Percentiles rank a stretch among this genome's conserved stretches.
Evolutionary conservation across 345 rosid species (phyloP).

Genomic region (Eucalyptus polybractea): DNA sequence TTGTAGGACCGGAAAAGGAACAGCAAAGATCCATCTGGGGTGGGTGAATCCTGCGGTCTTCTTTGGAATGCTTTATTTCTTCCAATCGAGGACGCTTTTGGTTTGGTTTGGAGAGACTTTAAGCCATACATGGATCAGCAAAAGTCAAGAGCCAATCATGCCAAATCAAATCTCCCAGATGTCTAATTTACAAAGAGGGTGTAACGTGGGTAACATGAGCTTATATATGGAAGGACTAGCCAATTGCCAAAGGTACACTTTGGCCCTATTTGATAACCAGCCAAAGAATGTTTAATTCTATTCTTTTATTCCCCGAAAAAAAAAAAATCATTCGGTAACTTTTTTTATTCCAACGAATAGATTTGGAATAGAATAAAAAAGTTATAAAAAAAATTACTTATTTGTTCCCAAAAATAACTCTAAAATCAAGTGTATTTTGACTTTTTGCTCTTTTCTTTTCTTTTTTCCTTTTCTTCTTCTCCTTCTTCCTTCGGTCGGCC

Average conservation of each 20-base stretch:
- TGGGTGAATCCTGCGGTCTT: background rate
- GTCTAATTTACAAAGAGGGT: background rate
- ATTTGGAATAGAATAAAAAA: no score
- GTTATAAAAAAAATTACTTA: no score
- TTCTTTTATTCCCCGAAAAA: rapidly evolving
- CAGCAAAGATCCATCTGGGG: background rate
- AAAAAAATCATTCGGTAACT: no score
- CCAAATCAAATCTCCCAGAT: background rate
- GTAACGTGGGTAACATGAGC: background rate
- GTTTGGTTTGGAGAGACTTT: background rate
- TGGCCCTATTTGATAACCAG: no score
- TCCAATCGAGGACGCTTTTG: background rate
- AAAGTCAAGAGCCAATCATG: background rate
- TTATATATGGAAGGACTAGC: no score
- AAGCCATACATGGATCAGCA: background rate
- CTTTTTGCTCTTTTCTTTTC: no score
- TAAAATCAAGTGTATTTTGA: rapidly evolving
- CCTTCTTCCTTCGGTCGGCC: no score
- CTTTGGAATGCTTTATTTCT: background rate
- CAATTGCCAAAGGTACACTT: no score
- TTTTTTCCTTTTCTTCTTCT: no score
- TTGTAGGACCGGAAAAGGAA: background rate
- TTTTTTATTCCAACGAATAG: no score
- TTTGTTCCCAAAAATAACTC: rapidly evolving
- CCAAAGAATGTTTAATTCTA: rapidly evolving